Conservation (phyloP, 2,329 filamentous ascomycete genomes). For the Fusarium solani-melongenae region DNA sequence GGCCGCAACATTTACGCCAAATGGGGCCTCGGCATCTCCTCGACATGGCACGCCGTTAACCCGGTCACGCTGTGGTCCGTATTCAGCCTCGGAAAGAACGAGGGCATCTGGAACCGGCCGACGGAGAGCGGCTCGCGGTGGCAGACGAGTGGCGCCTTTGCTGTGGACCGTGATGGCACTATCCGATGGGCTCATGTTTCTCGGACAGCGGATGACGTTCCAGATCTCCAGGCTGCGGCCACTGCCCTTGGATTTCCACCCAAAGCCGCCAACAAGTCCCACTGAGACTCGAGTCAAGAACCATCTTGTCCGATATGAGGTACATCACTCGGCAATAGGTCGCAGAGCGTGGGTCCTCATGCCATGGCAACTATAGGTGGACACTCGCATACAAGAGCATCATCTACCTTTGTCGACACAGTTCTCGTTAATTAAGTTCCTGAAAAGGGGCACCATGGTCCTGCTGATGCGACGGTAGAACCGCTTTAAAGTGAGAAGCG, state of each 20-base stretch:
- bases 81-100: constrained; percentile 67
- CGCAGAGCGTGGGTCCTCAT: neutral
- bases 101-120: constrained; percentile 74
- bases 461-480: neutral
- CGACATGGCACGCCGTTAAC: constrained; percentile 71
- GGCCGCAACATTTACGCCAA: constrained; percentile 69
- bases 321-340: neutral
- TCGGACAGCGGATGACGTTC: constrained; percentile 46
- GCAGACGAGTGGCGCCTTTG: constrained; percentile 76
- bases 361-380: neutral
- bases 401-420: neutral
- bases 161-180: constrained; percentile 49
- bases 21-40: constrained; percentile 73
- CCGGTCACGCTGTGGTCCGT: constrained; percentile 68
- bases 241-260: constrained; percentile 39
- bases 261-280: neutral
- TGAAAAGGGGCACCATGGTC: neutral
- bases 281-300: neutral
- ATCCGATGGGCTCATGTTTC: constrained; percentile 47
- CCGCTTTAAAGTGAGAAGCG: neutral
- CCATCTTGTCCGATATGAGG: neutral
- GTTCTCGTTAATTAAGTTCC: too few relatives aligned
- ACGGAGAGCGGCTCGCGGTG: constrained; percentile 75
- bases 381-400: neutral
- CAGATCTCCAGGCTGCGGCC: constrained; percentile 45